Evolutionary conservation across 768 basidiomycete genomes (phyloP), one percentile per base, ranked within the genome.

Genomic region (Rossbeevera mucosa): DNA sequence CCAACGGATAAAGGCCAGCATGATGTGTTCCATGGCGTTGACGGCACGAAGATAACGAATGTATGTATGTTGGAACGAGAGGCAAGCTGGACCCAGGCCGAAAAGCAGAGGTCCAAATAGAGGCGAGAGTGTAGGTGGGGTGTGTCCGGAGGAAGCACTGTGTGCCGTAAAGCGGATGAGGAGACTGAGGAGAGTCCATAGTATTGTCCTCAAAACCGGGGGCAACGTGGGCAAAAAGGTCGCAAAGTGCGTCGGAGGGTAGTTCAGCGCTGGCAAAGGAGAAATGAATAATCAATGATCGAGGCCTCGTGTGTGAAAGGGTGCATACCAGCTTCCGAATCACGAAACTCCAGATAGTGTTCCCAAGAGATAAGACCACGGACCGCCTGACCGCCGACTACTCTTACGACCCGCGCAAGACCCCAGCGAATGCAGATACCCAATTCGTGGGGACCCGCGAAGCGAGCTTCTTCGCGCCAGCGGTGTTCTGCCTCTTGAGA

Each of bases 391-490:
- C 85, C 86, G 28, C 78, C 80, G 16, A 82, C 77, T 4, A 88
- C 78, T 44, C 91, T 71, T 30, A 91, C 79, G 43, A 91, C 81
- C 22, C 94, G 74, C 3, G 85, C 88, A 5, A 98, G 78, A 28
- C 86, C 91, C 96, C 96, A 99, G 21, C 94, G 84, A 28, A 98
- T 75, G 61, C 87, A 82, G 86, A 94, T 94, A 5, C 87, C 93
- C 13, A 98, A 74, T 62, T 96, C 91, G 55, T 94, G 86, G 11
- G 91, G 86, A 5, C 83, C 85, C 0, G 92, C 89, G 62, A 95
- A 90, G 29, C 74, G 73, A 2, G 92, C 85, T 64, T 97, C 94
- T 59, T 92, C 86, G 40, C 80, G 76, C 84, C 86, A 91, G 47
- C 76, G 75, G 22, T 60, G 61, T 44, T 86, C 84, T 7, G 77